phyloP scores from a whole-genome alignment of 164 flowering plant species.

The Magnolia sinica region DNA sequence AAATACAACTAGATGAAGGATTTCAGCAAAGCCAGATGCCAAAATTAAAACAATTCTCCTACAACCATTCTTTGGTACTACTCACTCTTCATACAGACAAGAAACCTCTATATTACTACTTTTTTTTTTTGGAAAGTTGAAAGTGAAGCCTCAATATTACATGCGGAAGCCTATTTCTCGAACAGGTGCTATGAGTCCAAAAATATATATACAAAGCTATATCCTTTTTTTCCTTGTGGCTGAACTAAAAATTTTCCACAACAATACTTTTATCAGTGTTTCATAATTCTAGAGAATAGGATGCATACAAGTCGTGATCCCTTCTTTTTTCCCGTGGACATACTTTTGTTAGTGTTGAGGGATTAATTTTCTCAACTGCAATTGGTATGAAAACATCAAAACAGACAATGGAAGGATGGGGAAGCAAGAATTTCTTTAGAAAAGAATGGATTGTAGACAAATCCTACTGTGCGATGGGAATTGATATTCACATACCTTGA shows the following conservation, averaged over 20 bases:
- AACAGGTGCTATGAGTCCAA: not conserved
- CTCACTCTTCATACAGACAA: not conserved
- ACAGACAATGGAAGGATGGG: conserved; percentile 5
- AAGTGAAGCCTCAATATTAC: not conserved
- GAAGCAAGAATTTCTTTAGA: conserved; percentile 12
- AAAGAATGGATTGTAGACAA: conserved; percentile 13
- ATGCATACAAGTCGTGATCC: not conserved
- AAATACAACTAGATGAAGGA: not conserved
- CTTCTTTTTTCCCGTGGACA: not conserved
- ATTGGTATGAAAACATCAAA: not conserved
- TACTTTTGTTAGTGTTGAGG: not conserved
- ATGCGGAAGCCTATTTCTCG: not conserved
- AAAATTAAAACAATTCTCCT: not conserved
- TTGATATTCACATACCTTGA: conserved; percentile 21
- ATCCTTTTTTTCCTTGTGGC: too few relatives aligned
- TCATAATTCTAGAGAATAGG: not conserved
- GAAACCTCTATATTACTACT: not conserved
- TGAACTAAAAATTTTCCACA: not conserved
- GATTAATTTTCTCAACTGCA: not conserved
- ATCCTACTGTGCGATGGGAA: conserved; percentile 12
- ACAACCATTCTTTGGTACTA: too few relatives aligned
- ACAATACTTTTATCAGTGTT: not conserved
- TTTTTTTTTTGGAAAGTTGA: too few relatives aligned
- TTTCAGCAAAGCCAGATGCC: not conserved
- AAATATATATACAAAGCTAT: not conserved